Percentiles rank a stretch among this genome's conserved stretches.
These are phyloP conservation scores for Haberlea rhodopensis DNA, from an alignment of 257 asterid species.

Conservation along the genomic window DNA sequence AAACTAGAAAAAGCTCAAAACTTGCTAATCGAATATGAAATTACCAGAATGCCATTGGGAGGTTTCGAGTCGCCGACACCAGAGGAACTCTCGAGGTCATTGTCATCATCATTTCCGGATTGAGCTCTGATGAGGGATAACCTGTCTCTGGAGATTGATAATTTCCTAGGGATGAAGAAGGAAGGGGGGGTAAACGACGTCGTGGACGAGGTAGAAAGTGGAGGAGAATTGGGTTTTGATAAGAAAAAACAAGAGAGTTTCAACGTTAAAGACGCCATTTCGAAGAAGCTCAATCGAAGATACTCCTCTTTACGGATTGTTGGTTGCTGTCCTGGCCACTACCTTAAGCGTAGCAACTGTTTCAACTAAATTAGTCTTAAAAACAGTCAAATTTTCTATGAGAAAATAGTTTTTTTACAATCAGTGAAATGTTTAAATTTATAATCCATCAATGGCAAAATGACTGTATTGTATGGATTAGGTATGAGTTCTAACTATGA, in stretches of 20 bases:
- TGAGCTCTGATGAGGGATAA: slow-evolving; percentile 54
- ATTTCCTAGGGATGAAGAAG: slow-evolving; percentile 38
- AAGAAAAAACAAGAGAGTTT: slow-evolving; percentile 47
- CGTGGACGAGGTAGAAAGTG: slow-evolving; percentile 35
- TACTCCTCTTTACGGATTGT: no score
- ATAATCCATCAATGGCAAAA: no score
- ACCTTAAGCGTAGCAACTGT: no score
- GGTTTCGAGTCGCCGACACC: slow-evolving; percentile 56
- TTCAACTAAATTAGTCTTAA: no score
- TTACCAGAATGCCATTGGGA: slow-evolving; percentile 70
- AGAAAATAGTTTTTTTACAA: no score
- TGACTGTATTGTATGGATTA: no score
- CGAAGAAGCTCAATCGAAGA: neutral
- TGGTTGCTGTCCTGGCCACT: no score
- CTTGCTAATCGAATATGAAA: slow-evolving; percentile 7
- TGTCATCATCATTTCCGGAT: slow-evolving; percentile 23
- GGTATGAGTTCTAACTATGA: no score
- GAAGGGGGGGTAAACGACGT: slow-evolving; percentile 36
- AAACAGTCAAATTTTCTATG: no score
- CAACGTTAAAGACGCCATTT: slow-evolving; percentile 64
- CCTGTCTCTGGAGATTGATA: slow-evolving; percentile 36
- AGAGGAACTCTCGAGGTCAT: slow-evolving; percentile 35
- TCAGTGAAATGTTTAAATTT: no score
- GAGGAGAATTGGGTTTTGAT: slow-evolving; percentile 34
- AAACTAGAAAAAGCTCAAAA: slow-evolving; percentile 4